Evolutionary conservation across 83 land plant genomes (phyloP), one percentile per base, ranked within the genome.

Genomic region (Thuja plicata): DNA sequence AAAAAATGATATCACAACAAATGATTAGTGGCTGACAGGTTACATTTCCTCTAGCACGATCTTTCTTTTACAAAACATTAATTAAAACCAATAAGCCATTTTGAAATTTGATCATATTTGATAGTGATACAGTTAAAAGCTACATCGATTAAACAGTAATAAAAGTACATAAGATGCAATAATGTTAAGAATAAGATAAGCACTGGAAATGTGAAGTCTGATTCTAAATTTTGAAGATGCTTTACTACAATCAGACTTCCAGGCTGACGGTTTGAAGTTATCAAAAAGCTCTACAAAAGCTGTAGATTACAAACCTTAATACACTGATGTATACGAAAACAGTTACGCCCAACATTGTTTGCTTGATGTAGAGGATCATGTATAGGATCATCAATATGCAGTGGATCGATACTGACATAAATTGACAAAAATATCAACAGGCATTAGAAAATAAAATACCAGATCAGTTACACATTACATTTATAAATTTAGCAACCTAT

Each of bases 301-400:
- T 86, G 76, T 35, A 19, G 34, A 43, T 45, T 89, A 89, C 24
- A 94, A 78, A 93, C 99, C 99, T 98, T 98, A 50, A 95, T 94
- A 85, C 99, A 97, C 62, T 98, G 99, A 90, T 96, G 98, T 81
- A 98, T 97, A 16, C 99, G 94, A 85, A 98, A 98, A 88, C 99
- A 98, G 88, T 97, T 98, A 37, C 98, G 89, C 24, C 99, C 99
- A 74, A 98, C 99, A 90, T 98, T 98, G 89, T 97, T 98, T 81
- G 92, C 90, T 66, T 93, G 95, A 91, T 91, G 92, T 52, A 96
- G 95, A 73, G 99, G 99, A 85, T 93, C 91, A 37, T 86, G 71
- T 57, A 97, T 94, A 70, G 99, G 99, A 92, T 95, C 96, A 88
- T 98, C 99, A 46, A 98, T 96, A 89, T 97, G 95, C 55, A 98